Evolutionary conservation across 1,284 basidiomycete genomes (phyloP).

Genomic region (Volvariella volvacea): DNA sequence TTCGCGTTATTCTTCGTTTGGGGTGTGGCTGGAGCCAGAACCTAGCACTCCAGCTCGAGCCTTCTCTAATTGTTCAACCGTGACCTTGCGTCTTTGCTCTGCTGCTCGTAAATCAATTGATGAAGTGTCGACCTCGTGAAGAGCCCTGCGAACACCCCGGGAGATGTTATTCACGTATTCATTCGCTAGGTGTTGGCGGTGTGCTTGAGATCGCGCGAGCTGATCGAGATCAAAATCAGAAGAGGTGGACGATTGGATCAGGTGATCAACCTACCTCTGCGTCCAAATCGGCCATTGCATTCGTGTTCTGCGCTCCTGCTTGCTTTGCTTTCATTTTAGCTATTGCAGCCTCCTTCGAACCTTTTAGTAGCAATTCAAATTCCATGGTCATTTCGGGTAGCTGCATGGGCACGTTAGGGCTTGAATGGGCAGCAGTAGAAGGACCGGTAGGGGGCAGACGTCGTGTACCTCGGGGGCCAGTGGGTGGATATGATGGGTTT

Average conservation of each 20-base stretch:
- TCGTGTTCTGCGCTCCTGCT: neutral
- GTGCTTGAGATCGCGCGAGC: constrained; percentile 26
- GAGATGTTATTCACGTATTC: constrained; percentile 37
- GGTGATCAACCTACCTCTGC: constrained; percentile 7
- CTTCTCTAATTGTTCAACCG: constrained; percentile 52
- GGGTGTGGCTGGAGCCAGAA: constrained; percentile 30
- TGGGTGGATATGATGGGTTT: constrained; percentile 10
- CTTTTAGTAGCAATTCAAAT: neutral
- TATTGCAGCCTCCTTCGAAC: no score
- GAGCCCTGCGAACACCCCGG: constrained; percentile 39
- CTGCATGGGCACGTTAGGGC: neutral
- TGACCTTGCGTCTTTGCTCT: constrained; percentile 47
- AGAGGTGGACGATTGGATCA: neutral
- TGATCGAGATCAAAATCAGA: constrained; percentile 8
- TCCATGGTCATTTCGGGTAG: constrained; percentile 1
- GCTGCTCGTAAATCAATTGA: constrained; percentile 51
- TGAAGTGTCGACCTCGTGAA: constrained; percentile 55
- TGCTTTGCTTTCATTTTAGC: neutral
- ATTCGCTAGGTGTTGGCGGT: constrained; percentile 30
- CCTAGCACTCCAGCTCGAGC: constrained; percentile 53
- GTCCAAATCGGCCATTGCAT: constrained; percentile 3
- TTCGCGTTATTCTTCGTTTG: neutral
- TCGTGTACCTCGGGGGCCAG: constrained; percentile 15
- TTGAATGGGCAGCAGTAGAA: no score
- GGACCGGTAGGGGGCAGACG: constrained; percentile 13